Percentiles rank a stretch among this genome's conserved stretches.
These are phyloP conservation scores for Cardamine resedifolia DNA, from an alignment of 345 rosid species.

Conservation along the genomic window DNA sequence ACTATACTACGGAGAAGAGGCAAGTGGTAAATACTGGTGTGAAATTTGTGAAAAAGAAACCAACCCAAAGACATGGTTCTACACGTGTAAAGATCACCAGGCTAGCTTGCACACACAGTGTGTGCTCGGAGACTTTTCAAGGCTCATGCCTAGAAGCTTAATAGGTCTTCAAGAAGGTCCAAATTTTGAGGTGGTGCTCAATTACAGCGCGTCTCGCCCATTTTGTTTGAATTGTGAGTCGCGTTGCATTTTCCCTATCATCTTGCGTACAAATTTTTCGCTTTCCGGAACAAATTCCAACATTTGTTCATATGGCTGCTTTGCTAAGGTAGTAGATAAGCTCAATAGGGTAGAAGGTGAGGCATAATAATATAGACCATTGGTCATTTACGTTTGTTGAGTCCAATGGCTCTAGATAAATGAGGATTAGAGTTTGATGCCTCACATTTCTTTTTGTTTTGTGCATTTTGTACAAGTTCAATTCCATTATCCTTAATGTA, in stretches of 20 bases:
- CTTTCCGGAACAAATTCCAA: too few species aligned
- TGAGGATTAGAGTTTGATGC: too few species aligned
- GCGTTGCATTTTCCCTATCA: neutral
- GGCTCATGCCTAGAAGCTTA: neutral
- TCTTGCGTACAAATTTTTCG: too few species aligned
- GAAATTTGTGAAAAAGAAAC: constrained; percentile 9
- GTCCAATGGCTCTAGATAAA: too few species aligned
- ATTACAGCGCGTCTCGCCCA: neutral
- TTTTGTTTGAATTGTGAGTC: neutral
- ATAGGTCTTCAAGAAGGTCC: too few species aligned
- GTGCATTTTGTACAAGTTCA: too few species aligned
- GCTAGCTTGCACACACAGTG: neutral
- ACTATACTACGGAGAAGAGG: constrained; percentile 4
- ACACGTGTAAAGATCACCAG: neutral
- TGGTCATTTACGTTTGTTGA: too few species aligned
- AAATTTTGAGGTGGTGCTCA: neutral
- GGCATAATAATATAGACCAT: too few species aligned
- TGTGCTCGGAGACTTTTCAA: neutral
- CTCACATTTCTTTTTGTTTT: too few species aligned
- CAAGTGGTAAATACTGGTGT: neutral
- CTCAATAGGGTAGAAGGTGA: too few species aligned
- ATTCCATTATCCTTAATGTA: neutral
- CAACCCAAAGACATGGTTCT: neutral
- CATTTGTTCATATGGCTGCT: neutral
- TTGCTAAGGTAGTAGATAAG: too few species aligned